Base-by-base conservation (phyloP, 495 filamentous ascomycete species). In the Emericellopsis terricola region DNA sequence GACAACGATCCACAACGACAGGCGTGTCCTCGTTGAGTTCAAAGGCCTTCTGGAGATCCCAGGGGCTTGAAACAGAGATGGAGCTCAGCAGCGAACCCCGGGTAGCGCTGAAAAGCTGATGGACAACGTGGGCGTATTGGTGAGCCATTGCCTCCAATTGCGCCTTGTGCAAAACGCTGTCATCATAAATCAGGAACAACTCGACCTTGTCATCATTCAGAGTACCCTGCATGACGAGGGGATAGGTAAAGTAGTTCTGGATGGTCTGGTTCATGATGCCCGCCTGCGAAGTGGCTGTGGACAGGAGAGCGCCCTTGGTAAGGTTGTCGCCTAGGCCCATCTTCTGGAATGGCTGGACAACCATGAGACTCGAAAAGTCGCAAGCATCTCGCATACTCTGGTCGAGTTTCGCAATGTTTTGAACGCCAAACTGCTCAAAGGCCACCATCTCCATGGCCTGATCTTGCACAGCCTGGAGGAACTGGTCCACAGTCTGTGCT, bases 341-440 rank as follows among this genome's bases (percentile, higher is more conserved):
- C n/a, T n/a, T n/a, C n/a, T n/a, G n/a, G n/a, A 7, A 8, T 1
- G 31, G 18, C 24, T 64, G 45, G 15, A 70, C 40, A n/a, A 43
- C 50, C 0, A 75, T 29, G 2, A 63, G 38, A 16, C 47, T 60
- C 32, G 50, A 46, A 40, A 64, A 64, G 9, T 48, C 38, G 30
- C 60, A 59, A 0, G 49, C 52, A 3, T 34, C 41, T 8, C 38
- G 34, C 3, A 48, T 42, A 10, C 56, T 47, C 4, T 31, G 17
- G 18, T 43, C 39, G 2, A 62, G 31, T n/a, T 36, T 43, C 19
- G 45, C 44, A 18, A 65, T 55, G 29, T 54, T 48, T 36, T 64
- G 60, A 3, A 71, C 38, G 5, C 64, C 64, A 7, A 46, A 34
- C 18, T 68, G 64, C 34, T 69, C 55, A 34, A 53, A 59, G 2